Percentiles rank a stretch among this genome's conserved stretches.
phyloP scores from a whole-genome alignment of 2,329 filamentous ascomycete species.

The Penicillium sumatraense region DNA sequence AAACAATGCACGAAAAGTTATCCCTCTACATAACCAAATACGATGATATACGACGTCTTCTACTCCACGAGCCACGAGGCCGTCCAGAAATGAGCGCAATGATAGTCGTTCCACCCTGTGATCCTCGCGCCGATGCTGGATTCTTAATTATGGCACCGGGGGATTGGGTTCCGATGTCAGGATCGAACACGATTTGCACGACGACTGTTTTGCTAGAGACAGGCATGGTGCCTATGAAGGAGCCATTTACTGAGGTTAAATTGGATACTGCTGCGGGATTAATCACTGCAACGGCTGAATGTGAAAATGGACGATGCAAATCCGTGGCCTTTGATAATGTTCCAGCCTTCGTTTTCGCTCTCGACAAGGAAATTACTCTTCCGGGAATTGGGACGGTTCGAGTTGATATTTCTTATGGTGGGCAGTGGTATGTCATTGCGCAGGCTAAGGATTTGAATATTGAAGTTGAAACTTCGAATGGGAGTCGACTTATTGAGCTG shows the following conservation, averaged over 20 bases:
- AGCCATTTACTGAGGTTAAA: slow-evolving; percentile 46
- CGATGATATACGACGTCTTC: slow-evolving; percentile 47
- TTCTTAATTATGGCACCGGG: slow-evolving; percentile 53
- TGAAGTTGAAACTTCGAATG: slow-evolving; percentile 36
- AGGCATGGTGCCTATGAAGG: slow-evolving; percentile 51
- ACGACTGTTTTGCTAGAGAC: slow-evolving; percentile 53
- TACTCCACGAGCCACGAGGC: slow-evolving; percentile 54
- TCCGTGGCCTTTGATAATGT: slow-evolving; percentile 52
- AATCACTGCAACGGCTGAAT: slow-evolving; percentile 46
- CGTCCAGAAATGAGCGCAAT: slow-evolving; percentile 45
- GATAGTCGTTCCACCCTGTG: slow-evolving; percentile 48
- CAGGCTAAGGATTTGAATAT: slow-evolving; percentile 41
- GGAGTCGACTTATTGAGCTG: slow-evolving; percentile 46
- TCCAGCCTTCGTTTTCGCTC: slow-evolving; percentile 45
- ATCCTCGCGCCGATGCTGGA: slow-evolving; percentile 49
- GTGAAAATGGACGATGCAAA: slow-evolving; percentile 48
- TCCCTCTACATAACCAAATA: slow-evolving; percentile 44
- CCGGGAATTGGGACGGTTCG: slow-evolving; percentile 45
- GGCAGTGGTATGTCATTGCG: slow-evolving; percentile 52
- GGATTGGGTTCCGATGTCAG: slow-evolving; percentile 52
- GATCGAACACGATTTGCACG: slow-evolving; percentile 50
- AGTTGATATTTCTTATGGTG: slow-evolving; percentile 53
- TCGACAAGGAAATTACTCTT: slow-evolving; percentile 46
- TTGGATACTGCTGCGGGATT: slow-evolving; percentile 53
- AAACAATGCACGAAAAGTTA: slow-evolving; percentile 56